Base-by-base conservation (phyloP, 305 asterid species). In the Fraxinus velutina region DNA sequence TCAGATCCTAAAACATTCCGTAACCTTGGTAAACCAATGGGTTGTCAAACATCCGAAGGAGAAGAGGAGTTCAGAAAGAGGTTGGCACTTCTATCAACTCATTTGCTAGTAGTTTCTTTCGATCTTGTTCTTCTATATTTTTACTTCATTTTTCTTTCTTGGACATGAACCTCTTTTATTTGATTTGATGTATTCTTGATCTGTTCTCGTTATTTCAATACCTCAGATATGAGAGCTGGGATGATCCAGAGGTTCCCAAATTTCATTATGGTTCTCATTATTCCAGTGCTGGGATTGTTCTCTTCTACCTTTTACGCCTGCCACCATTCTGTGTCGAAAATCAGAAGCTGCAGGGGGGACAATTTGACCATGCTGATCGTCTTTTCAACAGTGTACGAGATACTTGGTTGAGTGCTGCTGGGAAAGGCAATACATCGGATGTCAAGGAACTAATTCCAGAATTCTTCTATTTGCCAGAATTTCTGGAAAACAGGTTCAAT, bases 221-320 rank as follows among this genome's bases (percentile, higher is more conserved):
- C 55, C 19, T 77, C 88, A 96, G 99, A 86, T 92, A 90, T 79
- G 98, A 96, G 83, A 96, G 98, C 93, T 96, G 99, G 99, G 99
- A 96, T 93, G 99, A 96, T 89, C 99, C 99, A 57, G 99, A 96
- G 80, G 95, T 94, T 88, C 99, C 99, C 81, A 96, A 96, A 82
- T 96, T 96, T 85, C 99, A 96, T 88, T 96, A 96, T 82, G 98
- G 99, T 85, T 96, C 99, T 86, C 99, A 96, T 87, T 96, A 96
- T 85, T 94, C 99, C 44, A 96, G 99, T 78, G 98, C 99, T 79
- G 99, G 99, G 86, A 96, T 96, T 82, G 98, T 96, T 80, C 98
- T 96, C 79, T 96, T 96, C 90, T 96, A 96, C 86, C 99, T 96
- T 52, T 78, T 96, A 84, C 98, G 99, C 75, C 85, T 96, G 86